A percentile compares a stretch with the other conserved stretches of the same genome.
phyloP scores from a whole-genome alignment of 2,329 filamentous ascomycete genomes.

The Conoideocrella luteorostrata region DNA sequence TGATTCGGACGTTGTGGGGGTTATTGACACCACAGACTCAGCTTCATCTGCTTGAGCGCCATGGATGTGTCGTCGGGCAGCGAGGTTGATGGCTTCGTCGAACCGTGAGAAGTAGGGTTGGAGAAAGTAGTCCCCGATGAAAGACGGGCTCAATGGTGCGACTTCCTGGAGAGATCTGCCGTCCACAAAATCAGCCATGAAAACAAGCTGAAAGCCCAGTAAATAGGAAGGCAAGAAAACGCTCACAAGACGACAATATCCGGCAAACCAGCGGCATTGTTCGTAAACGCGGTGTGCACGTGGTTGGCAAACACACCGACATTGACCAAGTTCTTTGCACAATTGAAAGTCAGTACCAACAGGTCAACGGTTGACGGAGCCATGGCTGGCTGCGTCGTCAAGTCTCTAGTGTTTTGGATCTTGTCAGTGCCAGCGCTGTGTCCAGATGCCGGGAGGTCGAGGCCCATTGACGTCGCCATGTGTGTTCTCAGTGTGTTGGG shows the following conservation, averaged over 20 bases:
- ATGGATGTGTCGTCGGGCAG: constrained; percentile 40
- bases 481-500: neutral
- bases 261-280: constrained; percentile 41
- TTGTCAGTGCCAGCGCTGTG: neutral
- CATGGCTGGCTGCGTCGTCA: constrained; percentile 17
- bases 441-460: constrained; percentile 5
- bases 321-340: constrained; percentile 66
- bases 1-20: constrained; percentile 5
- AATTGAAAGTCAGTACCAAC: constrained; percentile 86
- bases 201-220: neutral
- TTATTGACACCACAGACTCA: constrained; percentile 11
- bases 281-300: constrained; percentile 53
- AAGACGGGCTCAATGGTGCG: constrained; percentile 74
- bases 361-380: constrained; percentile 52
- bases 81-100: constrained; percentile 63
- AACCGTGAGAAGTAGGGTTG: constrained; percentile 69
- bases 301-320: constrained; percentile 64
- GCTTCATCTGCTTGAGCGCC: constrained; percentile 5
- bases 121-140: constrained; percentile 77
- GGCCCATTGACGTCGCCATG: constrained; percentile 7
- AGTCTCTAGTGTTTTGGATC: constrained; percentile 1
- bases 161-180: constrained; percentile 79
- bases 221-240: neutral
- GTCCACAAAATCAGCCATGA: neutral
- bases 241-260: constrained; percentile 51